phyloP scores from a whole-genome alignment of 257 asterid species.

The Ilex aquifolium region DNA sequence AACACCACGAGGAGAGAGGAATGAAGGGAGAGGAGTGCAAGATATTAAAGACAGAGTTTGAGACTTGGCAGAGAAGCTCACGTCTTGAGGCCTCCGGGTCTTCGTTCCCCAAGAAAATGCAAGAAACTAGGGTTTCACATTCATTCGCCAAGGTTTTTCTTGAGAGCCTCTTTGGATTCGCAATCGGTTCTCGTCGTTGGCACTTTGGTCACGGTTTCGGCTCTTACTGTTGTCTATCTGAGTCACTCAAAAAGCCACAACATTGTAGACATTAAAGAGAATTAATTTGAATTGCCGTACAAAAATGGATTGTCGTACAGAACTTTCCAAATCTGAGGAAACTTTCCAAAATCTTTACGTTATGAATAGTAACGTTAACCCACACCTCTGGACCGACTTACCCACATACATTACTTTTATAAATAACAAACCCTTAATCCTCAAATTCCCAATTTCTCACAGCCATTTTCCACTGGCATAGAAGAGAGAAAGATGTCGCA shows the following conservation, averaged over 20 bases:
- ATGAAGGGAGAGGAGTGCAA: constrained; percentile 31
- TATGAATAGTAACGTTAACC: no score
- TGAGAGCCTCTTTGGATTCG: constrained; percentile 65
- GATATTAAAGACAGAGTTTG: constrained; percentile 31
- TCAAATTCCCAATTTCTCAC: no score
- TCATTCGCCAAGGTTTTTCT: constrained; percentile 21
- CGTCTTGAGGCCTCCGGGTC: constrained; percentile 44
- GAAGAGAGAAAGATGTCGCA: not conserved
- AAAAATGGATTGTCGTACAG: no score
- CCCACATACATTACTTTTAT: no score
- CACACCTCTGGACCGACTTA: no score
- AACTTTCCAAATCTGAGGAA: no score
- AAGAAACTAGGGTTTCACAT: constrained; percentile 36
- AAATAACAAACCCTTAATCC: no score
- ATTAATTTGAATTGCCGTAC: no score
- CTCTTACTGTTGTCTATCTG: constrained; percentile 38
- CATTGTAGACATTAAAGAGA: not conserved
- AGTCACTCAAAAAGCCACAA: constrained; percentile 26
- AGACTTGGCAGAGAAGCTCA: constrained; percentile 45
- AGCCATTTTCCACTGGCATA: no score
- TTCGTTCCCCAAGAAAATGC: constrained; percentile 35
- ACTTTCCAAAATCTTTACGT: no score
- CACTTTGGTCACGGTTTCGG: constrained; percentile 53
- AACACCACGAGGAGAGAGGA: constrained; percentile 34
- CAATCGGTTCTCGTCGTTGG: constrained; percentile 45